phyloP scores from a whole-genome alignment of 306 rosid species.

The Myrica gale region DNA sequence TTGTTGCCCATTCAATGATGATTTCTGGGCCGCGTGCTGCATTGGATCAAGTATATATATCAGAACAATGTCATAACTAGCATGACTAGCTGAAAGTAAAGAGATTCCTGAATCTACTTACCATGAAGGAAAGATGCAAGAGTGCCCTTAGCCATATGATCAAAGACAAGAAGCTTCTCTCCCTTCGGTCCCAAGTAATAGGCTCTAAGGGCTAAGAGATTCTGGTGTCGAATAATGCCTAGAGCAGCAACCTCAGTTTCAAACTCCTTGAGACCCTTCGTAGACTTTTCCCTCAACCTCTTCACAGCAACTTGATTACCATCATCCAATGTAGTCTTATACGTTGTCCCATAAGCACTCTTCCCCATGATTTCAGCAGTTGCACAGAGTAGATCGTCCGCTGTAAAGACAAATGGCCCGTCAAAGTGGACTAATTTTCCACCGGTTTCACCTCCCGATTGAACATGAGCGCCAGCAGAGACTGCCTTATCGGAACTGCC shows the following conservation, averaged over 20 bases:
- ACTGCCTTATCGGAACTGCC: constrained; percentile 52
- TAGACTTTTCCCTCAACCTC: constrained; percentile 80
- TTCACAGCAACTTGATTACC: constrained; percentile 84
- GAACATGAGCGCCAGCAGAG: constrained; percentile 41
- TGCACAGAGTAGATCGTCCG: constrained; percentile 85
- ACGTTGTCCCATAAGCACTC: constrained; percentile 85
- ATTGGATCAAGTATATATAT: neutral
- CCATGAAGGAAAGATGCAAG: constrained; percentile 91
- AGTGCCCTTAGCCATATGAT: constrained; percentile 81
- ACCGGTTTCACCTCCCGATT: constrained; percentile 75
- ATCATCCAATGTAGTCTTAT: constrained; percentile 84
- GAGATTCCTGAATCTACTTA: constrained; percentile 33
- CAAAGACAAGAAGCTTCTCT: constrained; percentile 89
- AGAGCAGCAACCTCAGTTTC: constrained; percentile 75
- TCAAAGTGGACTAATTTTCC: constrained; percentile 79
- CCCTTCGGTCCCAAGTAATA: constrained; percentile 76
- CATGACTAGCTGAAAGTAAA: neutral
- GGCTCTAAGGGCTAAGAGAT: constrained; percentile 78
- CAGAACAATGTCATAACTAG: neutral
- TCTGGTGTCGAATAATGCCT: constrained; percentile 73
- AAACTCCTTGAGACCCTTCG: constrained; percentile 81
- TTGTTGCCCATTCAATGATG: constrained; percentile 76
- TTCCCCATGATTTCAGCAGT: constrained; percentile 95
- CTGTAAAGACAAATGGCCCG: constrained; percentile 84
- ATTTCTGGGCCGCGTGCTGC: constrained; percentile 76